Percentiles rank a stretch among this genome's conserved stretches.
phyloP scores from a whole-genome alignment of 2,329 filamentous ascomycete species.

The Ploettnerulaceae sp. region DNA sequence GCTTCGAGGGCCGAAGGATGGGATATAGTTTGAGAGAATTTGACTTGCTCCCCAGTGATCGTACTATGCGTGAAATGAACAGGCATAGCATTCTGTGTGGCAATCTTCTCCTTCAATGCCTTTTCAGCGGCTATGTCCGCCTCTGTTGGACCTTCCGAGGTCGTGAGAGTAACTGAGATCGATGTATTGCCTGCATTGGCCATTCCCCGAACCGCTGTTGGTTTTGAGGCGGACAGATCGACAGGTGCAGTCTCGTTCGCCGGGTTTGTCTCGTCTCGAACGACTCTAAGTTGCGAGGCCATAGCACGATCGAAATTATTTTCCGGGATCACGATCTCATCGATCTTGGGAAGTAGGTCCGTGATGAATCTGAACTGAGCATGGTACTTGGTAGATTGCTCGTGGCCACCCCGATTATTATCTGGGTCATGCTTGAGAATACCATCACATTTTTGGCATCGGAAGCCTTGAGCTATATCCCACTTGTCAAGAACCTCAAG shows the following conservation, averaged over 20 bases:
- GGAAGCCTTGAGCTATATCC: constrained; percentile 63
- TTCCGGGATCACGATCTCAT: constrained; percentile 67
- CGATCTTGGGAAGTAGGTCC: constrained; percentile 70
- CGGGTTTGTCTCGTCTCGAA: constrained; percentile 63
- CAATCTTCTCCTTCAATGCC: constrained; percentile 59
- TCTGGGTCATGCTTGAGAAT: constrained; percentile 62
- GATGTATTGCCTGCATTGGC: constrained; percentile 62
- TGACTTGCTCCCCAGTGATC: constrained; percentile 58
- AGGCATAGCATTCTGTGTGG: constrained; percentile 64
- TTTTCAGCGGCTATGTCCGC: constrained; percentile 62
- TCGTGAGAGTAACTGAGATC: constrained; percentile 65
- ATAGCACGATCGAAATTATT: constrained; percentile 69
- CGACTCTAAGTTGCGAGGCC: constrained; percentile 56
- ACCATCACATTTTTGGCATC: constrained; percentile 73
- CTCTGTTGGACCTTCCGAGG: constrained; percentile 59
- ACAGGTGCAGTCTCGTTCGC: constrained; percentile 55
- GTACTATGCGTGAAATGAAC: constrained; percentile 69
- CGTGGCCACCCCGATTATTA: constrained; percentile 63
- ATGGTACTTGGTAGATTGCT: constrained; percentile 70
- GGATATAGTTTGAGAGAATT: constrained; percentile 37
- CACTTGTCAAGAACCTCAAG: constrained; percentile 82
- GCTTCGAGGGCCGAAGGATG: constrained; percentile 37
- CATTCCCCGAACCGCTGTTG: constrained; percentile 65
- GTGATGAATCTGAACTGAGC: constrained; percentile 76
- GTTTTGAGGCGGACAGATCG: constrained; percentile 48